A percentile compares a stretch with the other conserved stretches of the same genome.
phyloP scores from a whole-genome alignment of 768 basidiomycete species.

The Ramaria rubella region DNA sequence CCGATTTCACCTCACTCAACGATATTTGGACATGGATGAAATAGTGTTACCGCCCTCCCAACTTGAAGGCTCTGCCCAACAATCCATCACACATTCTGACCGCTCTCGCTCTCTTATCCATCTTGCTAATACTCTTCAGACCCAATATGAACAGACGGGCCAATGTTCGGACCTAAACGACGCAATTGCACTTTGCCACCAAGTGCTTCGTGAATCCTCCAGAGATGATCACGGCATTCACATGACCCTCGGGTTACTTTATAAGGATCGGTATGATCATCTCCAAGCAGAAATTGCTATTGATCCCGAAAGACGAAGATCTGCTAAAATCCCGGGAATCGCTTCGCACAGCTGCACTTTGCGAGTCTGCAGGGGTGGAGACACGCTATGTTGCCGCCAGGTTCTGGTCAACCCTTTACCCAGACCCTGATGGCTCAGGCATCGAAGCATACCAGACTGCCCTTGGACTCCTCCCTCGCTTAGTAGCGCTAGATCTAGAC shows the following conservation, averaged over 20 bases:
- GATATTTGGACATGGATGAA: not conserved
- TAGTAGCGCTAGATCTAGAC: constrained; percentile 15
- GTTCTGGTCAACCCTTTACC: too few species aligned
- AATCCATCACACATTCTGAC: constrained; percentile 11
- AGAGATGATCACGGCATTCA: too few species aligned
- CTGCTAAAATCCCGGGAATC: too few species aligned
- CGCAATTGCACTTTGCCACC: constrained; percentile 17
- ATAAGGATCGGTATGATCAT: too few species aligned
- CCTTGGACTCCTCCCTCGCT: constrained; percentile 19
- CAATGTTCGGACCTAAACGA: constrained; percentile 13
- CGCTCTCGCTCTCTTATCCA: constrained; percentile 14
- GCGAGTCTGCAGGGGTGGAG: not conserved
- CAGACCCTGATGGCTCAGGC: constrained; percentile 23
- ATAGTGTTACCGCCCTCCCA: constrained; percentile 1
- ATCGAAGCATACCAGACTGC: constrained; percentile 25
- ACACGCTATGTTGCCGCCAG: too few species aligned
- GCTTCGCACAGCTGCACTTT: not conserved
- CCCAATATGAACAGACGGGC: not conserved
- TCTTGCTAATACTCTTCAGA: not conserved
- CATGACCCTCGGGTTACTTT: too few species aligned
- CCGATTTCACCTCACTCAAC: not conserved
- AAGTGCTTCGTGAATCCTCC: too few species aligned
- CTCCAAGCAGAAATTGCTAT: too few species aligned
- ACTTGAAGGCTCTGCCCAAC: constrained; percentile 10
- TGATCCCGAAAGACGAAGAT: too few species aligned